Evolutionary conservation across 164 flowering plant genomes (phyloP).

Genomic region (Litsea cubeba): DNA sequence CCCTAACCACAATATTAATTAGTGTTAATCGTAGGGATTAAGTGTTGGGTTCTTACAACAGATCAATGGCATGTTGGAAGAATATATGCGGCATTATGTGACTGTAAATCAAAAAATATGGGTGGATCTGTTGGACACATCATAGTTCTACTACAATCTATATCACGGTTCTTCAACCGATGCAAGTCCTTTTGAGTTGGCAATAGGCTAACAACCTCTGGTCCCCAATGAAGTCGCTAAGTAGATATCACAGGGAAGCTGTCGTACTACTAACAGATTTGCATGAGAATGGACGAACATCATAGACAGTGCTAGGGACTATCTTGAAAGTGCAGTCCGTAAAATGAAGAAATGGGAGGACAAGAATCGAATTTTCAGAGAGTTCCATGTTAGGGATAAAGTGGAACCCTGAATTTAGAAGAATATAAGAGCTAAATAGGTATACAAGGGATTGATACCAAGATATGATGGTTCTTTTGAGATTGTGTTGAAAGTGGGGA

Average conservation of each 20-base stretch:
- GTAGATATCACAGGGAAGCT: neutral
- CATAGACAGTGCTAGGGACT: neutral
- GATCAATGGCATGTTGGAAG: neutral
- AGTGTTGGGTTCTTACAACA: too few relatives aligned
- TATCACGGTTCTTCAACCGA: neutral
- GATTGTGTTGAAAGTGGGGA: neutral
- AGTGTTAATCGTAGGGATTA: too few relatives aligned
- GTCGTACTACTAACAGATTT: neutral
- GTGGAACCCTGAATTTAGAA: slow-evolving; percentile 11
- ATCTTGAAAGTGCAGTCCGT: neutral
- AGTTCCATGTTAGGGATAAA: slow-evolving; percentile 7
- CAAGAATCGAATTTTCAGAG: neutral
- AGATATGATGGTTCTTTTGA: too few relatives aligned
- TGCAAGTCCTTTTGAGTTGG: slow-evolving; percentile 13
- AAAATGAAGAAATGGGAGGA: slow-evolving; percentile 12
- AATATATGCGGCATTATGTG: slow-evolving; percentile 5
- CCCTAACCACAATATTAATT: too few relatives aligned
- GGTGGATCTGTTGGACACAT: neutral
- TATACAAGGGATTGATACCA: too few relatives aligned
- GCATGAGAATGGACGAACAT: neutral
- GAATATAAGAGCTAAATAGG: neutral
- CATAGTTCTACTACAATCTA: slow-evolving; percentile 8
- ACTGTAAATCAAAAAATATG: neutral
- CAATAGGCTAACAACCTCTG: neutral
- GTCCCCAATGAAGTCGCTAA: neutral